Evolutionary conservation across 352 stramenopile species (phyloP), one percentile per base, ranked within the genome.

Genomic region (Plasmopara muralis): DNA sequence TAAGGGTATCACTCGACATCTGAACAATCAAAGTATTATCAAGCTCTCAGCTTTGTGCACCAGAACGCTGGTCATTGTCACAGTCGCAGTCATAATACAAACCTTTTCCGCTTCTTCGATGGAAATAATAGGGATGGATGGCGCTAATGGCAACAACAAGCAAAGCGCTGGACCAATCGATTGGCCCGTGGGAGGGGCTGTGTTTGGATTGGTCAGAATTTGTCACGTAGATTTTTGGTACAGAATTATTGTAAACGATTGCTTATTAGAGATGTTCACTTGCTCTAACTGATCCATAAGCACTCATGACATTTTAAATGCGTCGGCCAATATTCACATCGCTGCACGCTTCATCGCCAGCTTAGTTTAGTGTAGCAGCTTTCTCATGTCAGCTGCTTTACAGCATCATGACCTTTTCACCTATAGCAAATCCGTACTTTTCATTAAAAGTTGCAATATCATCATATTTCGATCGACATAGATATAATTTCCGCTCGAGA

Each of bases 1-100:
- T 93, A 56, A 98, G 89, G 54, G 90, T 90, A 88, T 98, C 89
- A 73, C 65, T 88, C 57, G 78, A 89, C 83, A 93, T 93, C 80
- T 91, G 55, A 43, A 14, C n/a, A 15, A 50, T 57, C 30, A 38
- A 16, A n/a, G 37, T 40, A 61, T 47, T 16, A 47, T 25, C 20
- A 25, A 25, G 20, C 20, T 25, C 20, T 25, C 3, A 25, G 20
- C 3, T 57, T 18, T 41, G 14, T 15, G 37, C 6, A 41, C 29
- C 40, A 15, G n/a, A 52, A 49, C 50, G 41, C 40, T 29, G 10
- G 6, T 39, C 48, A 56, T 49, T 55, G 1, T 47, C 43, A 42
- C 50, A 10, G 34, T 34, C 43, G 35, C 50, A 10, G 34, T 34
- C 15, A 54, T 37, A 37, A 12, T 7, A 38, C 49, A 54, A 66